These are phyloP conservation scores for Coemansia sp. DNA, from an alignment of 192 early-diverging fungal genomes.

Conservation along the genomic window DNA sequence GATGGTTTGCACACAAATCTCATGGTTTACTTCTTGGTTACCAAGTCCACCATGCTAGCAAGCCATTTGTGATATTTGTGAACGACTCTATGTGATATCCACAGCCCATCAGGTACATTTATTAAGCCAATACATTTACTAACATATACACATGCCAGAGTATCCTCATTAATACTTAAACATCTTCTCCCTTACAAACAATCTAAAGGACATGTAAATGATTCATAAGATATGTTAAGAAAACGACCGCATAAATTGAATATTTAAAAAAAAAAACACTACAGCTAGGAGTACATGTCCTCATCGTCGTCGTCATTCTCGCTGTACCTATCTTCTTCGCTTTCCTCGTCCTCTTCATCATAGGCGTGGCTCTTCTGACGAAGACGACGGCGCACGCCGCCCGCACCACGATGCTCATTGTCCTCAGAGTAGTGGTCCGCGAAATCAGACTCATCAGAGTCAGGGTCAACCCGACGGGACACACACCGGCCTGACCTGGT, in stretches of 20 bases:
- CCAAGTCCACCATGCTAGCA: too few relatives aligned
- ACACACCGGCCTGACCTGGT: constrained; percentile 6
- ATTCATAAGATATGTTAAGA: background rate
- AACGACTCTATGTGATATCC: too few relatives aligned
- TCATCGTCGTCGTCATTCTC: constrained; percentile 22
- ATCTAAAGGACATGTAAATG: background rate
- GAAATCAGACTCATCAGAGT: constrained; percentile 7
- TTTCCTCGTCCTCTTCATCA: constrained; percentile 10
- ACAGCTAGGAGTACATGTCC: constrained; percentile 12
- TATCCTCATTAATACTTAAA: too few relatives aligned
- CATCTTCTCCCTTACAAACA: too few relatives aligned
- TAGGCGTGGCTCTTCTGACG: background rate
- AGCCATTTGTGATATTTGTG: too few relatives aligned
- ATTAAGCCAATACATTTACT: too few relatives aligned
- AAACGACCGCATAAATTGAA: background rate
- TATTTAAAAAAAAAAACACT: background rate
- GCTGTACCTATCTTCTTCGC: constrained; percentile 4
- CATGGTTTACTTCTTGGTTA: too few relatives aligned
- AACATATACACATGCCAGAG: too few relatives aligned
- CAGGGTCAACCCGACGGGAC: constrained; percentile 5
- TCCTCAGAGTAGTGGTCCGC: background rate
- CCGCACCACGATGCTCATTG: background rate
- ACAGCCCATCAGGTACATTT: too few relatives aligned
- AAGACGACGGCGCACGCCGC: background rate
- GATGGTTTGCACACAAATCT: too few relatives aligned